phyloP scores from a whole-genome alignment of 371 early-diverging fungal genomes.

The Mucor mucedo region DNA sequence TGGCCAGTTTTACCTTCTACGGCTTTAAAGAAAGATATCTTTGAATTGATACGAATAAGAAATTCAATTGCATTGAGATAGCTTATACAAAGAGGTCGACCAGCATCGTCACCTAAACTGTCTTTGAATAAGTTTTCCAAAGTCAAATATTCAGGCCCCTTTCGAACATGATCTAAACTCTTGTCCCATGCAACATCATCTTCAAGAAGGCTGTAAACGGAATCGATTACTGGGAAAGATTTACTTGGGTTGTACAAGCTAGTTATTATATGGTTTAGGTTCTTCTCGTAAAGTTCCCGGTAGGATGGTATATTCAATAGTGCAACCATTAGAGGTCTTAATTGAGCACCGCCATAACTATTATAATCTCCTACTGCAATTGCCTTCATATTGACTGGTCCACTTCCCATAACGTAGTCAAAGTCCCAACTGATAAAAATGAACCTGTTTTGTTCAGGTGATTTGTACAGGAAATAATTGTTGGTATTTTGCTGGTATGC shows the following conservation, averaged over 20 bases:
- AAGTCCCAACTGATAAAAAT: conserved; percentile 41
- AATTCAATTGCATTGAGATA: conserved; percentile 18
- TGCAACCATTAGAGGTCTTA: conserved; percentile 34
- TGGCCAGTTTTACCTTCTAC: conserved; percentile 34
- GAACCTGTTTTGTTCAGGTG: conserved; percentile 23
- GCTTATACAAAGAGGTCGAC: neutral
- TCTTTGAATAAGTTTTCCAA: neutral
- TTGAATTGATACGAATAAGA: conserved; percentile 22
- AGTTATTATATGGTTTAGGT: conserved; percentile 8
- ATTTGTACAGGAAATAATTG: conserved; percentile 44
- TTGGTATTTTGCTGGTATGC: conserved; percentile 42
- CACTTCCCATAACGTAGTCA: conserved; percentile 40
- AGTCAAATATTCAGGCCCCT: conserved; percentile 11
- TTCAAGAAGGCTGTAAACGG: conserved; percentile 17
- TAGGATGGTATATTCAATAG: conserved; percentile 27
- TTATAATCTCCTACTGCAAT: conserved; percentile 35
- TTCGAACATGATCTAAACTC: conserved; percentile 21
- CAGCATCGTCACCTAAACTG: neutral
- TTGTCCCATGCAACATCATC: conserved; percentile 43
- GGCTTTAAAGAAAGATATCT: conserved; percentile 23
- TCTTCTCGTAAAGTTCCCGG: conserved; percentile 18
- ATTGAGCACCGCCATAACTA: conserved; percentile 21
- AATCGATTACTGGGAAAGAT: conserved; percentile 29
- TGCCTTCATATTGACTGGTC: conserved; percentile 29
- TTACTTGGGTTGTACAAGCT: conserved; percentile 18